Base-by-base conservation (phyloP, 2,329 filamentous ascomycete genomes). In the Fusarium falciforme region DNA sequence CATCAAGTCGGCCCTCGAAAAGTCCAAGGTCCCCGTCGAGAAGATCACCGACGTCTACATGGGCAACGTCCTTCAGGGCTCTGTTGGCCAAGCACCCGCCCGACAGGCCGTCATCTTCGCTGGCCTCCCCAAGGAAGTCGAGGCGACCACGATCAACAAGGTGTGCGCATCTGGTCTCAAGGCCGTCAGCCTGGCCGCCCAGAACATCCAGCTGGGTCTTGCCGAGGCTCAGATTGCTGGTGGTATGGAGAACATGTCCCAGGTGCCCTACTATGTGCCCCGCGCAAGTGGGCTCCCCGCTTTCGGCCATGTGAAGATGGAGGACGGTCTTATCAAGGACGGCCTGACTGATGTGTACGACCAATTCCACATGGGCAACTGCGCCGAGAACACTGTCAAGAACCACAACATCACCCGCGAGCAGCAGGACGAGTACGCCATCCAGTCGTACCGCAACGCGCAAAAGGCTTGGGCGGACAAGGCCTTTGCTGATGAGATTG, bases 181-280 rank as follows among this genome's bases (percentile, higher is more conserved):
- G 84, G 93, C 96, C 2, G 95, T 98, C 6, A 91, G 90, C 25
- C 89, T 98, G 52, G 96, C 96, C 2, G 96, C 96, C 1, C 94
- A 98, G 80, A 96, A 97, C 80, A 98, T 98, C 77, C 94, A 98
- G 84, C 89, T 99, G 12, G 96, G 96, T 6, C 88, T 97, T 11
- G 90, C 94, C 17, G 94, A 97, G 79, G 95, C 93, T 0, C 93
- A 97, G 82, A 88, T 98, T 9, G 96, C 96, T 2, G 96, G 96
- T 71, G 96, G 96, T 63, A 98, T 99, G 93, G 96, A 99, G 86
- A 98, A 94, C 84, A 99, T 99, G 96, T 94, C 94, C 7, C 90
- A 93, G 42, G 94, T 98, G 6, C 96, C 96, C 4, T 97, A 97
- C 84, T 98, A 98, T 81, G 85, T 97, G 33, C 91, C 93, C 9